Conservation (phyloP, 73 alveolate genomes). For the Stentor roeselii region DNA sequence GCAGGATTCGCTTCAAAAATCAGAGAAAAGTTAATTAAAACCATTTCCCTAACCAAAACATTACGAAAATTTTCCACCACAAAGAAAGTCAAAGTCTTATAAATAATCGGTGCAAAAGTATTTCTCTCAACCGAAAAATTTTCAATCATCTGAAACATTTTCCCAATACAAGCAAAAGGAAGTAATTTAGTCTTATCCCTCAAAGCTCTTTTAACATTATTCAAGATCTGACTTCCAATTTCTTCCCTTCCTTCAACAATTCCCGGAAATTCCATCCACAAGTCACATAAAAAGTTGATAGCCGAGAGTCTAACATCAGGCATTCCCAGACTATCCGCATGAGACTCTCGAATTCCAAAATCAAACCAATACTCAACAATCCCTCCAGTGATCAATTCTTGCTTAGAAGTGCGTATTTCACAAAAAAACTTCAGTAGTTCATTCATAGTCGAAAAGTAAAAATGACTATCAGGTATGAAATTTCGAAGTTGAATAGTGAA, state of each 20-base stretch:
- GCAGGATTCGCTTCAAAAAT: conserved; percentile 71
- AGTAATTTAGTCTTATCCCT: conserved; percentile 63
- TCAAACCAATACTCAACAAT: conserved; percentile 71
- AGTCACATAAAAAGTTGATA: conserved; percentile 61
- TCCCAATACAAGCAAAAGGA: conserved; percentile 48
- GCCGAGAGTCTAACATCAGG: conserved; percentile 63
- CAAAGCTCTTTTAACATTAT: conserved; percentile 54
- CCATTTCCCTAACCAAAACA: conserved; percentile 78
- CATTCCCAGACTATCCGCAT: conserved; percentile 63
- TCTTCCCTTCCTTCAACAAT: conserved; percentile 62
- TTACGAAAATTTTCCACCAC: conserved; percentile 90
- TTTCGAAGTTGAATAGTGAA: conserved; percentile 43
- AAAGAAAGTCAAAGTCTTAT: conserved; percentile 85
- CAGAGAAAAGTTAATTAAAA: conserved; percentile 76
- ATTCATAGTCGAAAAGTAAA: conserved; percentile 39
- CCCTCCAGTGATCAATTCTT: conserved; percentile 55
- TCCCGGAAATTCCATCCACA: conserved; percentile 64
- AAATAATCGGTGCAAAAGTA: conserved; percentile 89
- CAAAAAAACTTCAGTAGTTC: conserved; percentile 45
- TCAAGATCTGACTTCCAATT: conserved; percentile 41
- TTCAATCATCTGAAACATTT: conserved; percentile 62
- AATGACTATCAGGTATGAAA: conserved; percentile 39
- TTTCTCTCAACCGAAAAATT: conserved; percentile 82
- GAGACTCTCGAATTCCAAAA: conserved; percentile 53
- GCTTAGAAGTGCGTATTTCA: conserved; percentile 36